A percentile compares a stretch with the other conserved stretches of the same genome.
Evolutionary conservation across 768 basidiomycete species (phyloP).

Genomic region (Termitomyces sp.): DNA sequence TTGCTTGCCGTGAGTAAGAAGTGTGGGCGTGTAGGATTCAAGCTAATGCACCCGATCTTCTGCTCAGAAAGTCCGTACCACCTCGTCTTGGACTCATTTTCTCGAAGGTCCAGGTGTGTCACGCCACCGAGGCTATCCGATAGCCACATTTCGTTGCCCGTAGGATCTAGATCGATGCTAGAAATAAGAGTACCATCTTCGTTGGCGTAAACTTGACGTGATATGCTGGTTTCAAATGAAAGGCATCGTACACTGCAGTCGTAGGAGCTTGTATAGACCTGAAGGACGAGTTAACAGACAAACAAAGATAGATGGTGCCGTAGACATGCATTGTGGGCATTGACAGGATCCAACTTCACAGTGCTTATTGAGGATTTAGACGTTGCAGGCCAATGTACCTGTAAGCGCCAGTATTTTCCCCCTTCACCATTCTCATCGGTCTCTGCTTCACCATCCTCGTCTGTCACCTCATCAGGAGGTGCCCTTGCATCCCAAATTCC

Average conservation of each 20-base stretch:
- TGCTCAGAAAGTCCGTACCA: slow-evolving; percentile 63
- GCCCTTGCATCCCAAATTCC: slow-evolving; percentile 88
- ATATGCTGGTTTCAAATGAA: slow-evolving; percentile 68
- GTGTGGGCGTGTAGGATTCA: slow-evolving; percentile 67
- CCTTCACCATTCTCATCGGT: slow-evolving; percentile 41
- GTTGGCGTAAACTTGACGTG: slow-evolving; percentile 62
- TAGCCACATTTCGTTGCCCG: slow-evolving; percentile 81
- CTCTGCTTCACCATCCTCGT: slow-evolving; percentile 54
- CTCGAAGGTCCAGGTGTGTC: slow-evolving; percentile 73
- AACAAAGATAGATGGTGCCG: not conserved
- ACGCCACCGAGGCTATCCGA: slow-evolving; percentile 69
- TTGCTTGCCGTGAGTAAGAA: slow-evolving; percentile 76
- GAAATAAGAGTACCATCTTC: slow-evolving; percentile 55
- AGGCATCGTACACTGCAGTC: slow-evolving; percentile 73
- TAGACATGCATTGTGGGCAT: slow-evolving; percentile 61
- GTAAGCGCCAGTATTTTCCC: slow-evolving; percentile 79
- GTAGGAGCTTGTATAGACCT: slow-evolving; percentile 82
- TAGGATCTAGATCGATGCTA: slow-evolving; percentile 64
- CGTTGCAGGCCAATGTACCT: slow-evolving; percentile 80
- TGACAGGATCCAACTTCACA: slow-evolving; percentile 71
- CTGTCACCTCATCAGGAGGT: slow-evolving; percentile 53
- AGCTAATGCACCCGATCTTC: slow-evolving; percentile 76
- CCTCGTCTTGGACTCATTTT: slow-evolving; percentile 47
- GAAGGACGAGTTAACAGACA: not conserved
- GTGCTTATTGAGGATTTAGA: slow-evolving; percentile 76